phyloP scores from a whole-genome alignment of 2,329 filamentous ascomycete genomes.

The Exophiala oligosperma region DNA sequence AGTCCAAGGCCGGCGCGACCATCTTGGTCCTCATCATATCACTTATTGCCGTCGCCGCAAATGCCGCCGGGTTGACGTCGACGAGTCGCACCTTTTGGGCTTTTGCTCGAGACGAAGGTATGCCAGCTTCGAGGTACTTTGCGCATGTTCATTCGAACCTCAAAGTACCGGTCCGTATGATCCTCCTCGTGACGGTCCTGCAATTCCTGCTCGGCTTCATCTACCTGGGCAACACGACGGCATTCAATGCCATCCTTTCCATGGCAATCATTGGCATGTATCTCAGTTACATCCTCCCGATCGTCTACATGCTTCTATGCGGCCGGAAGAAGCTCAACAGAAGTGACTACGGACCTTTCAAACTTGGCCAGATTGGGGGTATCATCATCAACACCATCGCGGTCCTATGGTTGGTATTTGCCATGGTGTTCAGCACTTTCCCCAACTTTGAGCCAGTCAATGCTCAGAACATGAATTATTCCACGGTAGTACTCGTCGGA shows the following conservation, averaged over 20 bases:
- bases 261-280: slow-evolving; percentile 42
- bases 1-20: slow-evolving; percentile 31
- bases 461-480: slow-evolving; percentile 37
- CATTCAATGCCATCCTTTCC: slow-evolving; percentile 32
- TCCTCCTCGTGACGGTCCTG: slow-evolving; percentile 18
- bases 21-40: slow-evolving; percentile 35
- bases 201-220: slow-evolving; percentile 21
- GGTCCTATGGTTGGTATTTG: slow-evolving; percentile 31
- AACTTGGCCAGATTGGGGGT: slow-evolving; percentile 29
- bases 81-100: slow-evolving; percentile 39
- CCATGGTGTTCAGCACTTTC: slow-evolving; percentile 35
- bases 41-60: slow-evolving; percentile 30
- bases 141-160: slow-evolving; percentile 23
- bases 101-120: slow-evolving; percentile 43
- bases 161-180: slow-evolving; percentile 9
- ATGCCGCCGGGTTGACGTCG: slow-evolving; percentile 37
- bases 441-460: slow-evolving; percentile 35
- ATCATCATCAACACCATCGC: slow-evolving; percentile 33
- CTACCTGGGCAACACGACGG: slow-evolving; percentile 22
- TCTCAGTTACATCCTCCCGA: slow-evolving; percentile 48
- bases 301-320: slow-evolving; percentile 46
- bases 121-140: slow-evolving; percentile 38
- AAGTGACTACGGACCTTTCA: slow-evolving; percentile 29
- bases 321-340: slow-evolving; percentile 28
- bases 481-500: slow-evolving; percentile 10